Base-by-base conservation (phyloP, 192 early-diverging fungal genomes). In the Thamnidium elegans region DNA sequence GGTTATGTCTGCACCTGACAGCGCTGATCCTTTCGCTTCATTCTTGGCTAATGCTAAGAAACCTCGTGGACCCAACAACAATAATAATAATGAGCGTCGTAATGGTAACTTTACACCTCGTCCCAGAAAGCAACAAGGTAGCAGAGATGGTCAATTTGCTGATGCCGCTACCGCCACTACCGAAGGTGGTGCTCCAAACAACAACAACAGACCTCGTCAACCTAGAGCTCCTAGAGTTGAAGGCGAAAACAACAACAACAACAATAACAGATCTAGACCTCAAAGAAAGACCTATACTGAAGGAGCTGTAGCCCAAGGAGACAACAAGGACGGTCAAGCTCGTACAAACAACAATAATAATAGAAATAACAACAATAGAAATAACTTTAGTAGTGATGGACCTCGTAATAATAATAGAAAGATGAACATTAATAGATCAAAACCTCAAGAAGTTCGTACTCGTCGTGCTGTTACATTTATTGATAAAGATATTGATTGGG, bases 401-500 rank as follows among this genome's bases (percentile, higher is more conserved):
- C 62, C 47, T 10, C 31, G 62, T 30, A 17, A 21, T 1, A 42
- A 48, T 11, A 20, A 32, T 7, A 26, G 58, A 30, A 47, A 26
- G 44, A 44, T 60, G 15, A 51, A 30, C 4, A 51, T 52, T 23
- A 30, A 26, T 36, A 26, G 50, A 34, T 17, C 26, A 51, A 20
- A 59, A 39, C 58, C 58, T 7, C 32, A 59, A 39, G 61, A 63
- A 39, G 61, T 54, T 20, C 20, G 50, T 30, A 44, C 50, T 43
- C 66, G 66, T 5, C 66, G 66, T 26, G 64, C 64, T 11, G 53
- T 58, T 26, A 53, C 64, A 3, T 71, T 71, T 39, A 66, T 71
- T 23, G 58, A 65, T 51, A 71, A 71, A 30, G 70, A 71, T 19
- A 66, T 71, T 50, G 70, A 71, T 50, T 71, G 70, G 70, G 59